Base-by-base conservation (phyloP, 495 filamentous ascomycete species). In the Neurospora sp. region DNA sequence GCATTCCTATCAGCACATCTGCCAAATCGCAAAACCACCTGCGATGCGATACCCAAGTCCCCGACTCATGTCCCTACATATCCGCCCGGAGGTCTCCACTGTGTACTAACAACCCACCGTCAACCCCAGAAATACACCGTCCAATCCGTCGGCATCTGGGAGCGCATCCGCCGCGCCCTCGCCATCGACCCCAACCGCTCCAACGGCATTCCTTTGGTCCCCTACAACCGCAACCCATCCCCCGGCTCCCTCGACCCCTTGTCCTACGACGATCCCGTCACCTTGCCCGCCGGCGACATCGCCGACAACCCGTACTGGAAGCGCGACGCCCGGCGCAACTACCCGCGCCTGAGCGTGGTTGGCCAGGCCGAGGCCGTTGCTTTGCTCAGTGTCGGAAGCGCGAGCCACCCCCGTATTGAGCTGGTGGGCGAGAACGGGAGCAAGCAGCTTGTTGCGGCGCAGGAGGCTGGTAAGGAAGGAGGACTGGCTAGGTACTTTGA, bases 291-390 rank as follows among this genome's bases (percentile, higher is more conserved):
- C 3, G 94, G 89, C 72, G 96, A 99, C 82, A 89, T 99, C 75
- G 96, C 96, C 77, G 96, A 97, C 79, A 99, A 99, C 83, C 89
- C 96, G 46, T 99, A 99, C 89, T 99, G 94, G 93, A 96, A 96
- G 85, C 94, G 96, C 72, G 96, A 99, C 77, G 82, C 85, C 71
- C 92, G 96, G 69, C 90, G 96, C 78, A 88, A 86, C 78, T 99
- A 98, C 85, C 92, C 96, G n/a, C 87, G 86, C 72, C 86, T 92
- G 66, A 94, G 91, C 77, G 89, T 92, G 40, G 89, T 99, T 71
- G 91, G 84, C 69, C 96, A 97, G 84, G 90, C 88, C 20, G 92
- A 98, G 84, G 90, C 93, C 35, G 95, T 95, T 27, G 91, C 90
- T 5, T 88, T 98, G 74, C 86, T 99, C 74, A 91, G 86, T 31